Conservation (phyloP, 139 green algal genomes). For the Ettlia oleoabundans region DNA sequence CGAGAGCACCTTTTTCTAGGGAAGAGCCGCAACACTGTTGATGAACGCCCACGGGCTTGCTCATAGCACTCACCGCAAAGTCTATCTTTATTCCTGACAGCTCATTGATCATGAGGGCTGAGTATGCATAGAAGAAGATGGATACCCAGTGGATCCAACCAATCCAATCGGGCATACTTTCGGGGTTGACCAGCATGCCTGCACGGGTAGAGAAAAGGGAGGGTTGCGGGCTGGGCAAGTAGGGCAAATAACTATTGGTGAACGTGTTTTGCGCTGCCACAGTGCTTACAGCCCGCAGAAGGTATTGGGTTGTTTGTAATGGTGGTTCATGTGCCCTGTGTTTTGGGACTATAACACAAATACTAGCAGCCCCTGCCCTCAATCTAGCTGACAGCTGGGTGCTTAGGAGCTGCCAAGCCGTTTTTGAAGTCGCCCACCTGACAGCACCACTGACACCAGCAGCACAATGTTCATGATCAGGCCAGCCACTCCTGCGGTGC, state of each 20-base stretch:
- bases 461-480: constrained; percentile 86
- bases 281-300: too few relatives aligned
- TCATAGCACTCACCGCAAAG: constrained; percentile 47
- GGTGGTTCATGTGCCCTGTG: too few relatives aligned
- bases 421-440: too few relatives aligned
- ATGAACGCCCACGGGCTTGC: too few relatives aligned
- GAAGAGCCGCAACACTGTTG: too few relatives aligned
- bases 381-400: neutral
- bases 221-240: neutral
- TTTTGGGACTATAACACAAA: neutral
- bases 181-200: constrained; percentile 30
- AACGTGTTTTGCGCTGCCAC: too few relatives aligned
- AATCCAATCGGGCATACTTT: constrained; percentile 54
- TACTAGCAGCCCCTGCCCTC: neutral
- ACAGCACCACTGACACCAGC: constrained; percentile 78
- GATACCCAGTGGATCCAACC: constrained; percentile 69
- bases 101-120: constrained; percentile 57
- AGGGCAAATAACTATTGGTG: too few relatives aligned
- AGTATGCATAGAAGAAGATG: constrained; percentile 54
- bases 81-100: constrained; percentile 56
- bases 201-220: neutral
- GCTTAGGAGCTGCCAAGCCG: too few relatives aligned
- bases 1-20: too few relatives aligned
- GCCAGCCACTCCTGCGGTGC: constrained; percentile 58
- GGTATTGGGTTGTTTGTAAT: too few relatives aligned